phyloP scores from a whole-genome alignment of 192 early-diverging fungal genomes.

The Backusella westeae region DNA sequence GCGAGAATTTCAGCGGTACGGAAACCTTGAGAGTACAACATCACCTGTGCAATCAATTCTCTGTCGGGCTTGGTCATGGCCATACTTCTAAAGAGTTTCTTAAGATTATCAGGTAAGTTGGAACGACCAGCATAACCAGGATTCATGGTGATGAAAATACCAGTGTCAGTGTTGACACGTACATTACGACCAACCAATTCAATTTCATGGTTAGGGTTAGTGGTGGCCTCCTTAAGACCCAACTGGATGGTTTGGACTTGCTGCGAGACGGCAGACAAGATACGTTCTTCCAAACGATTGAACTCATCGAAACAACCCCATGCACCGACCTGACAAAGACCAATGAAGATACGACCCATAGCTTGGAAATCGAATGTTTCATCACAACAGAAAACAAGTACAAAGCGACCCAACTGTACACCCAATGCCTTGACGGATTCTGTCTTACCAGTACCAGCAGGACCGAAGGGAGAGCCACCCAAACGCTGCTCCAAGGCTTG shows the following conservation, averaged over 20 bases:
- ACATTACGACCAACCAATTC: slow-evolving; percentile 92
- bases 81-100: slow-evolving; percentile 98
- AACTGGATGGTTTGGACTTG: slow-evolving; percentile 99
- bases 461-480: slow-evolving; percentile 98
- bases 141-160: slow-evolving; percentile 99
- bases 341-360: slow-evolving; percentile 99
- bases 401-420: slow-evolving; percentile 91
- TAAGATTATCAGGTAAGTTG: slow-evolving; percentile 97
- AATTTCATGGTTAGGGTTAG: slow-evolving; percentile 75
- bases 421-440: slow-evolving; percentile 99
- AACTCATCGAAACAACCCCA: slow-evolving; percentile 99
- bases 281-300: slow-evolving; percentile 97
- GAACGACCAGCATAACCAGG: slow-evolving; percentile 98
- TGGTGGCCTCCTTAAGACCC: slow-evolving; percentile 67
- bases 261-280: slow-evolving; percentile 98
- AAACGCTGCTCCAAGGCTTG: slow-evolving; percentile 92
- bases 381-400: slow-evolving; percentile 99
- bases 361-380: slow-evolving; percentile 99
- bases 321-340: slow-evolving; percentile 97
- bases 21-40: slow-evolving; percentile 99
- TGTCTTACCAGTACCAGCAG: slow-evolving; percentile 99
- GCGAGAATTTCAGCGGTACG: slow-evolving; percentile 90
- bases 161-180: slow-evolving; percentile 85
- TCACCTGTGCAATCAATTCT: slow-evolving; percentile 98
- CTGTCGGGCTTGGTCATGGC: slow-evolving; percentile 99